A percentile compares a stretch with the other conserved stretches of the same genome.
Evolutionary conservation across 2,329 filamentous ascomycete species (phyloP).

Genomic region (Anthostomella pinea): DNA sequence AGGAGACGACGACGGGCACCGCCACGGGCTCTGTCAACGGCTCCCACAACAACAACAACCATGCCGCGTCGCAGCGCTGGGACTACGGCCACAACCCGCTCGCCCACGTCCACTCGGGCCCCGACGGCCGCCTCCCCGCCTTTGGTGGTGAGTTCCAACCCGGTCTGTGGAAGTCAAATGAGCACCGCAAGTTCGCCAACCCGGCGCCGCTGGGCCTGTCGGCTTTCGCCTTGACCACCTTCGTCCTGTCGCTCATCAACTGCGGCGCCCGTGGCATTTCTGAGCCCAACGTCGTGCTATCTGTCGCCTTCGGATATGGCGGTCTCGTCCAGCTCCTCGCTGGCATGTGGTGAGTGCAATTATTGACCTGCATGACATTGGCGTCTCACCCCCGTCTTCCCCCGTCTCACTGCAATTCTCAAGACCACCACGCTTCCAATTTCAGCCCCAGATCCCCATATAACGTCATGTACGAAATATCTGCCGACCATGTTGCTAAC

Average conservation of each 20-base stretch:
- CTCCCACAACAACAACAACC: constrained; percentile 15
- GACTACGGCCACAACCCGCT: constrained; percentile 41
- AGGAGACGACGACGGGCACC: constrained; percentile 13
- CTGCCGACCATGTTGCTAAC: not conserved
- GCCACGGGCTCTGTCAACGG: constrained; percentile 20
- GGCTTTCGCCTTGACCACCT: constrained; percentile 80
- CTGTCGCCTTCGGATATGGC: constrained; percentile 71
- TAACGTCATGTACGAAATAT: not conserved
- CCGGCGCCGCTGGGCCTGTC: constrained; percentile 73
- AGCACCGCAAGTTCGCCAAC: constrained; percentile 73
- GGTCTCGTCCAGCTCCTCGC: constrained; percentile 76
- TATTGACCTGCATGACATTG: not conserved
- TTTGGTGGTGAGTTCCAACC: constrained; percentile 75
- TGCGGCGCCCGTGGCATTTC: constrained; percentile 59
- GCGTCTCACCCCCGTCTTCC: not conserved
- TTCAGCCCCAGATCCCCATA: not conserved
- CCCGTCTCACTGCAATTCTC: not conserved
- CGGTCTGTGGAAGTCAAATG: constrained; percentile 60
- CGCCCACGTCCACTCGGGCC: constrained; percentile 33
- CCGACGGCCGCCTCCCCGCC: constrained; percentile 47
- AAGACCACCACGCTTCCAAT: not conserved
- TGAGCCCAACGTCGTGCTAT: constrained; percentile 64
- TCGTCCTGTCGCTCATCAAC: constrained; percentile 74
- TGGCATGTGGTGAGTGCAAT: constrained; percentile 73
- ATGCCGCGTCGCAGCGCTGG: constrained; percentile 27